Evolutionary conservation across 2,329 filamentous ascomycete genomes (phyloP).

Genomic region (Colletotrichum gigasporum): DNA sequence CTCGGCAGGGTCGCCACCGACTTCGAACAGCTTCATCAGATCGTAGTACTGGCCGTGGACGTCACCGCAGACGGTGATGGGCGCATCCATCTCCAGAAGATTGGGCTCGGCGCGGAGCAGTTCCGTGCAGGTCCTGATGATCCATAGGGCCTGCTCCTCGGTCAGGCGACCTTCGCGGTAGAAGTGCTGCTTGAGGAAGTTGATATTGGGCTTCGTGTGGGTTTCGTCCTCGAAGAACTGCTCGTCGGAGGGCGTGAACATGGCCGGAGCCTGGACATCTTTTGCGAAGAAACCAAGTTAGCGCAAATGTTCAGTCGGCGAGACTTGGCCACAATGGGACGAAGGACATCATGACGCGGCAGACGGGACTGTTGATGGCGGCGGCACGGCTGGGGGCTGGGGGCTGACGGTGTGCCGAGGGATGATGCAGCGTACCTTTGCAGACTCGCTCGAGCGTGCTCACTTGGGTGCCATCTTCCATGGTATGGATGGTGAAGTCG

Average conservation of each 20-base stretch:
- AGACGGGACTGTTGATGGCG: slow-evolving; percentile 35
- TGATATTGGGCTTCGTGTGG: slow-evolving; percentile 87
- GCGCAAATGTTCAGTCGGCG: slow-evolving; percentile 34
- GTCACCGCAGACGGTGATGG: slow-evolving; percentile 98
- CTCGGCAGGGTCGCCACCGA: slow-evolving; percentile 95
- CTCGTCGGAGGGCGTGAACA: slow-evolving; percentile 90
- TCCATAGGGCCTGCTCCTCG: slow-evolving; percentile 97
- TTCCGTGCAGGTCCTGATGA: slow-evolving; percentile 88
- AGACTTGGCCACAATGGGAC: slow-evolving; percentile 24
- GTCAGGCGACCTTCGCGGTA: slow-evolving; percentile 97
- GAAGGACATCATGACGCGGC: slow-evolving; percentile 25
- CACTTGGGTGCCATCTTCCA: slow-evolving; percentile 97
- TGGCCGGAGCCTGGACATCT: slow-evolving; percentile 98
- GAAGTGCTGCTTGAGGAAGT: slow-evolving; percentile 97
- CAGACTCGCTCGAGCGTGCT: slow-evolving; percentile 96
- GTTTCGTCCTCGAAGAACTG: slow-evolving; percentile 93
- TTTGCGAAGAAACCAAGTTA: slow-evolving; percentile 37
- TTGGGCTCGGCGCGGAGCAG: slow-evolving; percentile 91
- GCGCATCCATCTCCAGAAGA: slow-evolving; percentile 98
- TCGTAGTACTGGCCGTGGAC: slow-evolving; percentile 99
- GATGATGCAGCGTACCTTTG: slow-evolving; percentile 76
- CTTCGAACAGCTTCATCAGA: slow-evolving; percentile 99
- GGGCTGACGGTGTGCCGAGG: neutral
- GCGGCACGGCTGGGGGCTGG: too few relatives aligned
- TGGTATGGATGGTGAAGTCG: slow-evolving; percentile 97